phyloP scores from a whole-genome alignment of 495 filamentous ascomycete species.

The Neurospora sp. region DNA sequence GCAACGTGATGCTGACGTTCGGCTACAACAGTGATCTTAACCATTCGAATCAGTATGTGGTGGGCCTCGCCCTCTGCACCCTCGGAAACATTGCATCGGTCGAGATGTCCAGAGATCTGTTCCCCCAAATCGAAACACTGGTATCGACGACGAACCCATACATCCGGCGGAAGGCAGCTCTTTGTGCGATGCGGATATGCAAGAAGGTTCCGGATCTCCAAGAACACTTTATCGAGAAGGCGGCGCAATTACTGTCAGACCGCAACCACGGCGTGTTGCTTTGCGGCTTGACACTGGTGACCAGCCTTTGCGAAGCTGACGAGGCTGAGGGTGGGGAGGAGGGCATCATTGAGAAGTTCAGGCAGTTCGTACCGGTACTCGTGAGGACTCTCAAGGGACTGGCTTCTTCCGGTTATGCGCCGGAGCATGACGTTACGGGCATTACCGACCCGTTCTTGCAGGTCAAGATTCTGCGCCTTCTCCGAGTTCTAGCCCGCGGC shows the following conservation, averaged over 20 bases:
- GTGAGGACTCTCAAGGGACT: slow-evolving; percentile 84
- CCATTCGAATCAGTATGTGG: slow-evolving; percentile 97
- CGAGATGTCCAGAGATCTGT: slow-evolving; percentile 98
- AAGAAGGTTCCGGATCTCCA: slow-evolving; percentile 95
- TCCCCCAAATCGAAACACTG: slow-evolving; percentile 84
- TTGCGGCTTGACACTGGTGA: slow-evolving; percentile 84
- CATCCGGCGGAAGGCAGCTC: slow-evolving; percentile 88
- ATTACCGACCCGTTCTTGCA: slow-evolving; percentile 99
- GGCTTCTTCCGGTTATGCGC: slow-evolving; percentile 91
- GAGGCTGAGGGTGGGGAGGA: slow-evolving; percentile 80
- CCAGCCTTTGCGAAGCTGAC: slow-evolving; percentile 87
- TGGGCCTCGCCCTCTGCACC: slow-evolving; percentile 89
- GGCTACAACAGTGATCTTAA: slow-evolving; percentile 65
- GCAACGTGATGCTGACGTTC: slow-evolving; percentile 19
- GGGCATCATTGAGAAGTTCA: slow-evolving; percentile 80
- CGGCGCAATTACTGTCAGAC: slow-evolving; percentile 78
- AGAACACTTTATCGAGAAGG: slow-evolving; percentile 94
- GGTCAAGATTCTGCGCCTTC: slow-evolving; percentile 81
- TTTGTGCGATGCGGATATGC: slow-evolving; percentile 99
- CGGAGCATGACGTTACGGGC: slow-evolving; percentile 94
- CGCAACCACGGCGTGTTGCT: slow-evolving; percentile 89
- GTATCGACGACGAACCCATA: slow-evolving; percentile 92
- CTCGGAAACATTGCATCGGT: slow-evolving; percentile 94
- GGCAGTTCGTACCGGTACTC: slow-evolving; percentile 66
- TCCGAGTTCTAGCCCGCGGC: slow-evolving; percentile 78